Evolutionary conservation across 2,329 filamentous ascomycete species (phyloP), one percentile per base, ranked within the genome.

Genomic region (Macrophomina pseudophaseolina): DNA sequence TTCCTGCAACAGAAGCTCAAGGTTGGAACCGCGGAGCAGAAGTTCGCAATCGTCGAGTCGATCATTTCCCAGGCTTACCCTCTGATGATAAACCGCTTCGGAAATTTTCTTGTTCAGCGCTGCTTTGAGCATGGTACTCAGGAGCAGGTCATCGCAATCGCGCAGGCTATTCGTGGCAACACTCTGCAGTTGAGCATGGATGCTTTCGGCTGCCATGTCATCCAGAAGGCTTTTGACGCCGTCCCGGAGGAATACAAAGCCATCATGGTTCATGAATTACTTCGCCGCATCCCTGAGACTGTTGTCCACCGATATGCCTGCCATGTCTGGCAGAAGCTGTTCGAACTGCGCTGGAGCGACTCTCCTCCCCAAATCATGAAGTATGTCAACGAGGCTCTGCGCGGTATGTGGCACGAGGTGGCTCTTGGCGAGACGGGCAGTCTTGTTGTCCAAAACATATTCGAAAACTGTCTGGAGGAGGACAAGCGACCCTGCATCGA

Each of bases 1-100:
- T 99, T 99, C 80, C 84, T 99, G 52, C 95, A 99, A 79, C 95
- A 99, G 81, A 99, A 99, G 83, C 91, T 99, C 72, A 99, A 99
- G 82, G 91, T 97, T 69, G 94, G 94, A 68, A 97, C 94, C 4
- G 86, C 90, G 0, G 94, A 98, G 74, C 95, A 98, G 78, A 99
- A 98, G 80, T 97, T 92, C 74, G 94, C 97, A 71, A 98, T 99
- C 70, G 93, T 99, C 53, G 93, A 98, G 74, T 91, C 93, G 42
- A 99, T 99, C 79, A 93, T 97, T 69, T 90, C 91, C 46, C 94
- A 97, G 77, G 94, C 94, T 12, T 98, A 97, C 75, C 90, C 92
- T 9, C 82, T 99, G 74, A 99, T 99, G 95, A 88, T 98, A 78
- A 99, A 99, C 76, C 92, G 95, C 66, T 99, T 99, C 79, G 95